phyloP scores from a whole-genome alignment of 495 filamentous ascomycete genomes.

The Trichocladium antarcticum region DNA sequence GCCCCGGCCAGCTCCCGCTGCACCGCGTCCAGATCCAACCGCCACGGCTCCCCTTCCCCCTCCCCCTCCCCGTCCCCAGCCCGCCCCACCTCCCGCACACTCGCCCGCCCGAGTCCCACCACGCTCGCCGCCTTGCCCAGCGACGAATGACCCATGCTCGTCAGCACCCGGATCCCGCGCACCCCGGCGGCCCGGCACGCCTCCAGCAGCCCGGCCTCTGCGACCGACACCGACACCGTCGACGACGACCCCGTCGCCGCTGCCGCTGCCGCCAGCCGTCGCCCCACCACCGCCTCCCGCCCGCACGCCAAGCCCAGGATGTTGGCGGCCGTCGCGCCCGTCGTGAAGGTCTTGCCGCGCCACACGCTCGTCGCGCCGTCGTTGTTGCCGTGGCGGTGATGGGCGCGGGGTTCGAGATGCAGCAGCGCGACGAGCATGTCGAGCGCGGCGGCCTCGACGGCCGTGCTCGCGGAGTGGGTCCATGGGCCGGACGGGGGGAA shows the following conservation, averaged over 20 bases:
- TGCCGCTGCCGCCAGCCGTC: slow-evolving; percentile 20
- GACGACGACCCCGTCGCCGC: slow-evolving; percentile 25
- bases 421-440: slow-evolving; percentile 59
- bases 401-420: too few relatives aligned
- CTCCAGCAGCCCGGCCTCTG: slow-evolving; percentile 55
- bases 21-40: slow-evolving; percentile 51
- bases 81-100: slow-evolving; percentile 49
- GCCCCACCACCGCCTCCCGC: slow-evolving; percentile 52
- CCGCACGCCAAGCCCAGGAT: slow-evolving; percentile 70
- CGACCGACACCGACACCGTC: slow-evolving; percentile 37
- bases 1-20: slow-evolving; percentile 38
- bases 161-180: slow-evolving; percentile 60
- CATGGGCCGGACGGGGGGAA: slow-evolving; percentile 38
- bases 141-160: slow-evolving; percentile 73
- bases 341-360: slow-evolving; percentile 66
- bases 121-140: slow-evolving; percentile 72
- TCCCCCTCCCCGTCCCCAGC: slow-evolving; percentile 4
- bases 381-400: slow-evolving; percentile 2
- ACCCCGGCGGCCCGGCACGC: slow-evolving; percentile 54
- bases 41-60: slow-evolving; percentile 49
- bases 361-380: slow-evolving; percentile 21
- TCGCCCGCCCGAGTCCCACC: slow-evolving; percentile 63
- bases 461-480: slow-evolving; percentile 53
- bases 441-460: slow-evolving; percentile 62
- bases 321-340: slow-evolving; percentile 80